These are phyloP conservation scores for Colletotrichum lupini DNA, from an alignment of 2,329 filamentous ascomycete genomes.

Conservation along the genomic window DNA sequence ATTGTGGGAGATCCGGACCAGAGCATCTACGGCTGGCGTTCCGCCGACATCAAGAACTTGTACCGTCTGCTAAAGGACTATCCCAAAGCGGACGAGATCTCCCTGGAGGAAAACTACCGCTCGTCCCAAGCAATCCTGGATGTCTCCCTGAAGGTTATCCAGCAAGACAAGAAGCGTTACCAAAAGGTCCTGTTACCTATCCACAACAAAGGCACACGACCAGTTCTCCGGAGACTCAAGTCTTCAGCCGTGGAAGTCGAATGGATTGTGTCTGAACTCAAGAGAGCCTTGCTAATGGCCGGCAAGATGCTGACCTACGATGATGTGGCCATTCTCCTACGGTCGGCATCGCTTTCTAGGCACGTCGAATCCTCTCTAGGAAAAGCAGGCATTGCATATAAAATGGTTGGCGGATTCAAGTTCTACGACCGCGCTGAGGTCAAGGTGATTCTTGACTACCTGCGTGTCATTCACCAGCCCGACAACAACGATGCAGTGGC, in stretches of 20 bases:
- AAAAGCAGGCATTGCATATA: conserved; percentile 85
- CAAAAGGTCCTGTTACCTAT: conserved; percentile 83
- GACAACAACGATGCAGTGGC: conserved; percentile 88
- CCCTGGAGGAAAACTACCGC: conserved; percentile 93
- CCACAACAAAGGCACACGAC: conserved; percentile 81
- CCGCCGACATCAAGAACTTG: conserved; percentile 91
- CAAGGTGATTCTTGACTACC: conserved; percentile 87
- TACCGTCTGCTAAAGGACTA: conserved; percentile 81
- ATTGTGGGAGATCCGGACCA: conserved; percentile 98
- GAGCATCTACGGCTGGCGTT: conserved; percentile 96
- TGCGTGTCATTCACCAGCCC: conserved; percentile 85
- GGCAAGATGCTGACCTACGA: conserved; percentile 78
- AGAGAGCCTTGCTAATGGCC: conserved; percentile 75
- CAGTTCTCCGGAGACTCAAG: conserved; percentile 81
- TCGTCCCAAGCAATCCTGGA: conserved; percentile 88
- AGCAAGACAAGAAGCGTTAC: conserved; percentile 86
- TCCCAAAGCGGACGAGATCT: conserved; percentile 81
- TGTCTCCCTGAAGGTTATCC: conserved; percentile 85
- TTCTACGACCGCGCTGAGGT: conserved; percentile 95
- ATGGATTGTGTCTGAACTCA: conserved; percentile 90
- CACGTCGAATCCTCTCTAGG: conserved; percentile 87
- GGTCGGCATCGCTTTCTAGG: conserved; percentile 84
- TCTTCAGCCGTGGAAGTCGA: conserved; percentile 79
- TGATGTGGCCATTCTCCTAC: conserved; percentile 88
- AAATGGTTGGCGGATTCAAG: conserved; percentile 88